These are phyloP conservation scores for Nephelium lappaceum DNA, from an alignment of 345 rosid genomes.

Conservation along the genomic window DNA sequence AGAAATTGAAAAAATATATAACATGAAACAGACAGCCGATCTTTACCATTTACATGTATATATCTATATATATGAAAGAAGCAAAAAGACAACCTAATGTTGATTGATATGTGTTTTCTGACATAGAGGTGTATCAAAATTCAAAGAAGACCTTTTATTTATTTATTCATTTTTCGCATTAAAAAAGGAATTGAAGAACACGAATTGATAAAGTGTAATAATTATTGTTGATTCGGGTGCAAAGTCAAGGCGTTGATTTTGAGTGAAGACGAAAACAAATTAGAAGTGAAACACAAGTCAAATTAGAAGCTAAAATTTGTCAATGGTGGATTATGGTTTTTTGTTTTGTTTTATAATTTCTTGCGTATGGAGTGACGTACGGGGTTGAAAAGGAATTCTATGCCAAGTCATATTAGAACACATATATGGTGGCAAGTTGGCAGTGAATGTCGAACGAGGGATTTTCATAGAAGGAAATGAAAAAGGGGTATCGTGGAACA, in stretches of 20 bases:
- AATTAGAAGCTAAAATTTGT: neutral
- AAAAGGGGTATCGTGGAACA: neutral
- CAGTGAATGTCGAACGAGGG: no score
- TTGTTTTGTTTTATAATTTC: neutral
- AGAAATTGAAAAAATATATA: no score
- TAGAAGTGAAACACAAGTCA: neutral
- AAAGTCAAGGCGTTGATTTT: neutral
- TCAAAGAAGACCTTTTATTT: conserved; percentile 1
- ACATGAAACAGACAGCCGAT: no score
- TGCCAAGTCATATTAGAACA: neutral
- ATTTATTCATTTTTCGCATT: neutral
- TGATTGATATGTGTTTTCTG: no score
- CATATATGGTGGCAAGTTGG: no score
- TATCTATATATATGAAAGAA: no score
- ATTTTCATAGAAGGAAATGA: no score
- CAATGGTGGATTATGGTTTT: neutral
- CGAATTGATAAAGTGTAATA: neutral
- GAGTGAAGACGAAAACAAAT: neutral
- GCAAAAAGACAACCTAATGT: no score
- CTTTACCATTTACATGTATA: no score
- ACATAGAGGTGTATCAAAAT: neutral
- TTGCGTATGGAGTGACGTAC: neutral
- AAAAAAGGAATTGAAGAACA: neutral
- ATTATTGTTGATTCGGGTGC: neutral
- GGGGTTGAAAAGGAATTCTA: no score